Conservation (phyloP, 1,284 basidiomycete genomes). For the Papiliotrema flavescens region DNA sequence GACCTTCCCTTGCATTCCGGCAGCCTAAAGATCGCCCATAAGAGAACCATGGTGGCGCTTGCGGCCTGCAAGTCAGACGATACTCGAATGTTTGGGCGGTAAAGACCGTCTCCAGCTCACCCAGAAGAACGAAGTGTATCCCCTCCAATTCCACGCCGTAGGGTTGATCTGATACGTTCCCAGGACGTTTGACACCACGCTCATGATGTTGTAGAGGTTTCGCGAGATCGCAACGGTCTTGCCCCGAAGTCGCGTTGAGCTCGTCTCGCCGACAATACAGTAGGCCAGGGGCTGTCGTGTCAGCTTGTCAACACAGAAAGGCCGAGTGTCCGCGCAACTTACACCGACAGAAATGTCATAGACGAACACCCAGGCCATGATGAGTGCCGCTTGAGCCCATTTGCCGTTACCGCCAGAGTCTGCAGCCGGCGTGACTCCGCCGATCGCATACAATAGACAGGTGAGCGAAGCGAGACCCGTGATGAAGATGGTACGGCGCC, state of each 20-base stretch:
- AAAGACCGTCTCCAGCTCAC: neutral
- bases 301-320: constrained; percentile 6
- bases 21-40: constrained; percentile 29
- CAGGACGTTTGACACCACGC: constrained; percentile 9
- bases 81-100: no score
- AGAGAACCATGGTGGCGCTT: constrained; percentile 6
- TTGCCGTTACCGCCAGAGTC: neutral
- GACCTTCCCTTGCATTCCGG: constrained; percentile 47
- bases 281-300: neutral
- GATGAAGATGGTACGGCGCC: constrained; percentile 48
- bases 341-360: constrained; percentile 10
- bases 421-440: neutral
- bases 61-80: neutral
- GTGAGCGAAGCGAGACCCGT: constrained; percentile 4
- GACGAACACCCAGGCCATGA: constrained; percentile 11
- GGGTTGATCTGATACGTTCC: constrained; percentile 17
- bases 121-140: constrained; percentile 18
- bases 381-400: constrained; percentile 11
- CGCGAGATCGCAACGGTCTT: constrained; percentile 52
- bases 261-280: constrained; percentile 47
- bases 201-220: constrained; percentile 47
- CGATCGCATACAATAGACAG: neutral
- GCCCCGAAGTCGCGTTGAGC: constrained; percentile 47
- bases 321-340: neutral
- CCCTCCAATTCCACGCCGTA: constrained; percentile 16